Conservation (phyloP, 2,329 filamentous ascomycete species). For the Hymenoscyphus fraxineus region DNA sequence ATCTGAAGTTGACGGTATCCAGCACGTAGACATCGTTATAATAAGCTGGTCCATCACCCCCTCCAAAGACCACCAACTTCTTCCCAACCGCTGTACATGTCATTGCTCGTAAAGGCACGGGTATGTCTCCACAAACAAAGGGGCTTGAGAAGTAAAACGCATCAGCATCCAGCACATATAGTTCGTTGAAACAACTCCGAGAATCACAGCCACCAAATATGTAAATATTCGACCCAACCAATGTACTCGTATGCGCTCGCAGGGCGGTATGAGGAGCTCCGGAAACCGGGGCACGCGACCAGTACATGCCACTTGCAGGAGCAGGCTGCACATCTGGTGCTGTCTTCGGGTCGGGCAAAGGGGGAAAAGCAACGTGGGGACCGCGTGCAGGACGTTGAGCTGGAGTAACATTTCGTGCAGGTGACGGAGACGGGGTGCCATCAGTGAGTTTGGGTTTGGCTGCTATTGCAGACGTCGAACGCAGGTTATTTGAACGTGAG, state of each 20-base stretch:
- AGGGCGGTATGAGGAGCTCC: conserved; percentile 58
- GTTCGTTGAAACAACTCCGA: conserved; percentile 63
- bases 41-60: conserved; percentile 66
- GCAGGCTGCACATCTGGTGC: conserved; percentile 59
- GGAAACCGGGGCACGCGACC: conserved; percentile 62
- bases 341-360: conserved; percentile 52
- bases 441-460: conserved; percentile 23
- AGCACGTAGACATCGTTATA: conserved; percentile 70
- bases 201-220: conserved; percentile 68
- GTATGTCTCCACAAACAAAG: conserved; percentile 61
- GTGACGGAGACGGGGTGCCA: conserved; percentile 24
- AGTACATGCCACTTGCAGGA: conserved; percentile 69
- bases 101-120: conserved; percentile 65
- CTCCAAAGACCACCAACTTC: conserved; percentile 66
- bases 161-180: conserved; percentile 67
- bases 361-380: conserved; percentile 49
- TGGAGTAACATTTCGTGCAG: conserved; percentile 21
- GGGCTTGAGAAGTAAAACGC: conserved; percentile 66
- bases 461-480: conserved; percentile 44
- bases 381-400: conserved; percentile 28
- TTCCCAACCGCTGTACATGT: conserved; percentile 68
- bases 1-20: conserved; percentile 67
- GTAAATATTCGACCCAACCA: conserved; percentile 64
- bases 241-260: conserved; percentile 63
- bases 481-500: conserved; percentile 42